These are phyloP conservation scores for Tritrichomonas foetus DNA, from an alignment of 208 protist genomes.

Conservation along the genomic window DNA sequence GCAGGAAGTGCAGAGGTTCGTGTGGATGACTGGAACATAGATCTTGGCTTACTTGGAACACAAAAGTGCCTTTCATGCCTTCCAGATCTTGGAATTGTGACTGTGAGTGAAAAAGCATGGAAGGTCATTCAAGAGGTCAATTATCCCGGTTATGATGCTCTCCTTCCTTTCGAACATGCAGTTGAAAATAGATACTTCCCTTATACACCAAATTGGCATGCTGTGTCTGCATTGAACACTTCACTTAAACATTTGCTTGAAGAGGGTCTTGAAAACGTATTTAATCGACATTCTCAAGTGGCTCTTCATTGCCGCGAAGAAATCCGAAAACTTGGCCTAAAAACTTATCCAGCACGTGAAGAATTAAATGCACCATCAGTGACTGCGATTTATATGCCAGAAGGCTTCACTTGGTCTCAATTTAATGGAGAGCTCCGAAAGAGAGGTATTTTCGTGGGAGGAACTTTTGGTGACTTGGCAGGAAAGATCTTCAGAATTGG, in stretches of 20 bases:
- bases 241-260: neutral
- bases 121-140: neutral
- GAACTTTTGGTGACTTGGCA: slow-evolving; percentile 13
- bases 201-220: slow-evolving; percentile 39
- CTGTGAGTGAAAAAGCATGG: slow-evolving; percentile 18
- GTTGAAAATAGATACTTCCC: slow-evolving; percentile 21
- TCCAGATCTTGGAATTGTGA: neutral
- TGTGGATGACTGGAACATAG: slow-evolving; percentile 29
- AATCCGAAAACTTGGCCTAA: neutral
- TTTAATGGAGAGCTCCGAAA: neutral
- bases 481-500: slow-evolving; percentile 33
- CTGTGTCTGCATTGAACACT: neutral
- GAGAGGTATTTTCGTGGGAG: neutral
- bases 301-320: neutral
- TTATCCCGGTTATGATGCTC: slow-evolving; percentile 36
- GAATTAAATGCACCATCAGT: neutral
- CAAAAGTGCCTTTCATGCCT: slow-evolving; percentile 23
- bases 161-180: neutral
- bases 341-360: neutral
- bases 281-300: slow-evolving; percentile 15
- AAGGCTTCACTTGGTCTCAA: neutral
- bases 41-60: slow-evolving; percentile 31
- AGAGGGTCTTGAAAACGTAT: neutral
- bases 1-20: neutral
- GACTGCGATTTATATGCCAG: slow-evolving; percentile 1